Evolutionary conservation across 2,329 filamentous ascomycete species (phyloP).

Genomic region (Huntiella omanensis): DNA sequence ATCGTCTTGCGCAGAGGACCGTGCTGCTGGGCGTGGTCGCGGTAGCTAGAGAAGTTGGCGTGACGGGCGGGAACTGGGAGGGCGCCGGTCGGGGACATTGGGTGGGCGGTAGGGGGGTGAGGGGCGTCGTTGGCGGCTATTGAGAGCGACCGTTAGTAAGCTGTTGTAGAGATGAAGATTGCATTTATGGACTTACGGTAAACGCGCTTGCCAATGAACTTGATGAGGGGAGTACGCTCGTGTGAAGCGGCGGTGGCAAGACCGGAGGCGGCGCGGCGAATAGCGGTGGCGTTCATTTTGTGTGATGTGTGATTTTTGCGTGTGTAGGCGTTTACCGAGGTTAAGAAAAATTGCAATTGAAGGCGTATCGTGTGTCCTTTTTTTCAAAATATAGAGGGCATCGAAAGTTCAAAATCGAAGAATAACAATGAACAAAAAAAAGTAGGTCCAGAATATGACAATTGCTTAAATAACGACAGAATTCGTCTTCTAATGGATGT

Average conservation of each 20-base stretch:
- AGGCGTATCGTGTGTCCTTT: too few relatives aligned
- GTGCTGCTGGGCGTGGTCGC: constrained; percentile 60
- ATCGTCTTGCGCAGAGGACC: constrained; percentile 49
- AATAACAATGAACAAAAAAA: too few relatives aligned
- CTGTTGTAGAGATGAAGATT: not conserved
- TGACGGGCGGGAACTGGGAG: constrained; percentile 38
- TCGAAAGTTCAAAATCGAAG: too few relatives aligned
- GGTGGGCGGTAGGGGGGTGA: constrained; percentile 56
- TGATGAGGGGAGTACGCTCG: constrained; percentile 42
- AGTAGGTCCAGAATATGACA: too few relatives aligned
- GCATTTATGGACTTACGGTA: constrained; percentile 27
- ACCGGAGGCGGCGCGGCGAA: constrained; percentile 33
- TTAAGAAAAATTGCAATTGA: too few relatives aligned
- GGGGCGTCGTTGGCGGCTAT: not conserved
- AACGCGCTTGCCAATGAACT: constrained; percentile 40
- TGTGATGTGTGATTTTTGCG: not conserved
- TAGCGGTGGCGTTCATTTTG: constrained; percentile 35
- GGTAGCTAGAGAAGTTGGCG: constrained; percentile 55
- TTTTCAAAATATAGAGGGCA: too few relatives aligned
- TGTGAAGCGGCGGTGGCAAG: constrained; percentile 27
- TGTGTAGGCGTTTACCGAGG: too few relatives aligned
- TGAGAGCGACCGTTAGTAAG: not conserved
- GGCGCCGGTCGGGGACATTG: constrained; percentile 44
- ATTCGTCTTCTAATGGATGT: too few relatives aligned
- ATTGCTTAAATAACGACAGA: too few relatives aligned